These are phyloP conservation scores for Chlorella sorokiniana DNA, from an alignment of 139 green algal genomes.

Conservation along the genomic window DNA sequence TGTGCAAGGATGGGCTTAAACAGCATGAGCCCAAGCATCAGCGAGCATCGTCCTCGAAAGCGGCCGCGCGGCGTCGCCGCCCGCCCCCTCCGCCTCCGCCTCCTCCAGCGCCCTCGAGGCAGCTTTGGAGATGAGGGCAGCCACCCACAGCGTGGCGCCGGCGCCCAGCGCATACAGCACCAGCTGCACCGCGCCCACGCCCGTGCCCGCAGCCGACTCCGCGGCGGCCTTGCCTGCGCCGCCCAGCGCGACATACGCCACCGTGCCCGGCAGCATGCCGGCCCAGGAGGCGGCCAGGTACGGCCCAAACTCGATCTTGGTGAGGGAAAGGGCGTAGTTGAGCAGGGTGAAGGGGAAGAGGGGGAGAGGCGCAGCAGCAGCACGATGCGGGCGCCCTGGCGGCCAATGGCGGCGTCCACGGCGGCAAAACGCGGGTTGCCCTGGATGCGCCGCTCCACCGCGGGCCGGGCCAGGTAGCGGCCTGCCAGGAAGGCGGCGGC, in stretches of 20 bases:
- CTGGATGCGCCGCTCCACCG: slow-evolving; percentile 47
- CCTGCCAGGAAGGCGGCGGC: slow-evolving; percentile 68
- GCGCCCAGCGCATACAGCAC: slow-evolving; percentile 66
- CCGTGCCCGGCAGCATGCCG: slow-evolving; percentile 83
- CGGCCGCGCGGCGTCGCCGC: neutral
- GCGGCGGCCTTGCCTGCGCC: slow-evolving; percentile 58
- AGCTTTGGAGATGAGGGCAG: slow-evolving; percentile 53
- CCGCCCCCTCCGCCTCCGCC: neutral
- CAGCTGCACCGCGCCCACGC: slow-evolving; percentile 36
- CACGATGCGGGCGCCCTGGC: slow-evolving; percentile 63
- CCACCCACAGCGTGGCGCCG: slow-evolving; percentile 61
- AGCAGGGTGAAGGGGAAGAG: slow-evolving; percentile 77
- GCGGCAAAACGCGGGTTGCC: slow-evolving; percentile 48
- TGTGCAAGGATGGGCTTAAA: too few relatives aligned
- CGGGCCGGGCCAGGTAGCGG: slow-evolving; percentile 65
- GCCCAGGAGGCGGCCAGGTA: slow-evolving; percentile 78
- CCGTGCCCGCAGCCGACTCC: slow-evolving; percentile 43
- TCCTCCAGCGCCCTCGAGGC: slow-evolving; percentile 56
- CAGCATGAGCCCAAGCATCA: too few relatives aligned
- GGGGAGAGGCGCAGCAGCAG: slow-evolving; percentile 75
- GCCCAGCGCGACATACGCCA: slow-evolving; percentile 82
- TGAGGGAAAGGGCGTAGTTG: slow-evolving; percentile 76
- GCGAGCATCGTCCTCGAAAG: too few relatives aligned
- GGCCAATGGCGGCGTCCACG: slow-evolving; percentile 56
- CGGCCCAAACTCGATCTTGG: slow-evolving; percentile 52